A percentile compares a stretch with the other conserved stretches of the same genome.
These are phyloP conservation scores for Pachysandra terminalis DNA, from an alignment of 164 flowering plant genomes.

Conservation along the genomic window DNA sequence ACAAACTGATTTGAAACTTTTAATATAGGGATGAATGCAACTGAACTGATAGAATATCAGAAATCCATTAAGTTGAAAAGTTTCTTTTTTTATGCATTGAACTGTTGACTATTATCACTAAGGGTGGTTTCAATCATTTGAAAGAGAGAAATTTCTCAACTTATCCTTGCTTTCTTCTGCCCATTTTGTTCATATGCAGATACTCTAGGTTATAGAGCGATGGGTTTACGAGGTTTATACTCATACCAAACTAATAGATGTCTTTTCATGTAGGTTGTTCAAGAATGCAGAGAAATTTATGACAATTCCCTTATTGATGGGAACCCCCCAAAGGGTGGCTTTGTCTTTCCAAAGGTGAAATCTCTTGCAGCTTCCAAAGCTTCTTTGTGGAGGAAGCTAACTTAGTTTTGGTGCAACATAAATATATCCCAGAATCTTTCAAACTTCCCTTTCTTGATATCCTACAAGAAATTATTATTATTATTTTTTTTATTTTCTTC, in stretches of 20 bases:
- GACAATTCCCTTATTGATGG: slow-evolving; percentile 82
- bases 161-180: background rate
- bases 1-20: background rate
- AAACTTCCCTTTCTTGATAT: too few relatives aligned
- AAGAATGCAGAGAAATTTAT: slow-evolving; percentile 94
- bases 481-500: too few relatives aligned
- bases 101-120: background rate
- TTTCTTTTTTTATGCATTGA: background rate
- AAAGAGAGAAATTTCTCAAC: background rate
- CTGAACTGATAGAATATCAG: background rate
- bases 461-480: too few relatives aligned
- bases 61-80: too few relatives aligned
- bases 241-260: background rate
- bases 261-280: slow-evolving; percentile 64
- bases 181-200: background rate
- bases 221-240: background rate
- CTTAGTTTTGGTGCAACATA: slow-evolving; percentile 21
- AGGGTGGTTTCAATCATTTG: background rate
- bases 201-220: too few relatives aligned
- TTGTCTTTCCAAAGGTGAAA: slow-evolving; percentile 82
- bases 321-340: slow-evolving; percentile 84
- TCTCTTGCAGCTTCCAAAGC: slow-evolving; percentile 58
- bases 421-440: too few relatives aligned
- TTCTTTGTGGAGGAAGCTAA: slow-evolving; percentile 78
- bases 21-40: background rate